Conservation (phyloP, 2,329 filamentous ascomycete genomes). For the Nothopassalora personata region DNA sequence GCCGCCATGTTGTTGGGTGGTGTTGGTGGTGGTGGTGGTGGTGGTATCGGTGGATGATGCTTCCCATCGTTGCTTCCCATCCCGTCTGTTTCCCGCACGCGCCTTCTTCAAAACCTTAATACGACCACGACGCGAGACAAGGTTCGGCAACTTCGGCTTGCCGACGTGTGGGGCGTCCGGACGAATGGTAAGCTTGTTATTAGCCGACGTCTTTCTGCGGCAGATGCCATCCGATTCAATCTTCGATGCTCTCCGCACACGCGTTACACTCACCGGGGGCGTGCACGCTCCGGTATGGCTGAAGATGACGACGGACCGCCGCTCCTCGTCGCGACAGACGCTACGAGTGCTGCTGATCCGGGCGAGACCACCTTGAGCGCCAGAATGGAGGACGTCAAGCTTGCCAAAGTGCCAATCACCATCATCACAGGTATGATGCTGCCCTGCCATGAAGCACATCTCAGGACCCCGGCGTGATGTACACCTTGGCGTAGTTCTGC, state of each 20-base stretch:
- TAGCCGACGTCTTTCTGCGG: neutral
- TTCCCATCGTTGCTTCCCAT: neutral
- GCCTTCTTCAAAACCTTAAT: neutral
- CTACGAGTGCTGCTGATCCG: slow-evolving; percentile 10
- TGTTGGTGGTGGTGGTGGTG: neutral
- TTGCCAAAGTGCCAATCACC: slow-evolving; percentile 71
- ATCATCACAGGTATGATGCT: slow-evolving; percentile 66
- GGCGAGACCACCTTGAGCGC: slow-evolving; percentile 29
- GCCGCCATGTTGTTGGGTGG: slow-evolving; percentile 20
- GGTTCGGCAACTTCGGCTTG: neutral
- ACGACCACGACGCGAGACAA: neutral
- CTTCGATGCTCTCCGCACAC: neutral
- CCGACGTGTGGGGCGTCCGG: neutral
- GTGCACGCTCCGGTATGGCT: slow-evolving; percentile 46
- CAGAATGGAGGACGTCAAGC: slow-evolving; percentile 46
- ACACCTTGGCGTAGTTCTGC: neutral
- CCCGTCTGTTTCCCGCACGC: neutral
- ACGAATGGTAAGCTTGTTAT: neutral
- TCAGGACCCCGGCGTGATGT: neutral
- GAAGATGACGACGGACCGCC: slow-evolving; percentile 58
- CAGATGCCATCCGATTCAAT: neutral
- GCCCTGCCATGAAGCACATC: neutral
- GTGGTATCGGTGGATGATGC: neutral
- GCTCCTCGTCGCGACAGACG: slow-evolving; percentile 55
- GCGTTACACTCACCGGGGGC: neutral